phyloP scores from a whole-genome alignment of 192 early-diverging fungal species.

The Pecoramyces ruminantium region DNA sequence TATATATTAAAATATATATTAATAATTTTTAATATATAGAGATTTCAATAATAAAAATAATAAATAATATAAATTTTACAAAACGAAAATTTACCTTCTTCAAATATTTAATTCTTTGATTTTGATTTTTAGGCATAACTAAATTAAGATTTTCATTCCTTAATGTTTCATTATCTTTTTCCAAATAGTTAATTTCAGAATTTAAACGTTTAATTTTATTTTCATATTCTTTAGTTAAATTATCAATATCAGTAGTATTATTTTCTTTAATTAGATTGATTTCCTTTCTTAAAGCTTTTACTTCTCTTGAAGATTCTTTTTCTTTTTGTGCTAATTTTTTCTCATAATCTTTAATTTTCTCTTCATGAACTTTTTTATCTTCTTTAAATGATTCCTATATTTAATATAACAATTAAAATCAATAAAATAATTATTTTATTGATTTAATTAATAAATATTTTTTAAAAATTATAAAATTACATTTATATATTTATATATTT shows the following conservation, averaged over 20 bases:
- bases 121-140: not conserved
- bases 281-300: not conserved
- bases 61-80: no score
- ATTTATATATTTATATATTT: no score
- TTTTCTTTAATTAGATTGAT: not conserved
- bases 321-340: not conserved
- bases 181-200: not conserved
- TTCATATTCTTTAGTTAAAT: not conserved
- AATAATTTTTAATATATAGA: no score
- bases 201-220: not conserved
- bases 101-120: not conserved
- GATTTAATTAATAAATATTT: no score
- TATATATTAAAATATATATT: no score
- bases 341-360: not conserved
- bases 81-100: not conserved
- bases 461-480: no score
- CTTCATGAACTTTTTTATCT: not conserved
- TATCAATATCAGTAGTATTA: not conserved
- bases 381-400: not conserved
- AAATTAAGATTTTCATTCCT: not conserved
- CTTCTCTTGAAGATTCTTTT: not conserved
- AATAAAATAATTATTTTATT: no score
- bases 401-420: no score
- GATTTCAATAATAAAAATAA: no score
- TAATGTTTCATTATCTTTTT: not conserved